Conservation (phyloP, 805 yeast genomes). For the Kodamaea kakaduensis region DNA sequence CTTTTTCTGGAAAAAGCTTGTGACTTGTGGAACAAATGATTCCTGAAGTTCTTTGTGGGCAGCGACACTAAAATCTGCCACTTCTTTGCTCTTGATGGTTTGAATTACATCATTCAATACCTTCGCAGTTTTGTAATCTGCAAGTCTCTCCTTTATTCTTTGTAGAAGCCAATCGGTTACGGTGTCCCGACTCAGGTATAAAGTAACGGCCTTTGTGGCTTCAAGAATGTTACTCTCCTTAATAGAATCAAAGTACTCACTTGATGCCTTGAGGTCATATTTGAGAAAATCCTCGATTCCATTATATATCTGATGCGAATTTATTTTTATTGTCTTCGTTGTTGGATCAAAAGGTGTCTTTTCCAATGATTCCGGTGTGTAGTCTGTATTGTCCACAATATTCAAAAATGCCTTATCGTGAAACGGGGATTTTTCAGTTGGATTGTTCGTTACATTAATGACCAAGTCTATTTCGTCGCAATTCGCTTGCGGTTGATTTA, state of each 20-base stretch:
- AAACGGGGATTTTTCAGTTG: conserved; percentile 3
- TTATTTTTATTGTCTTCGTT: conserved; percentile 29
- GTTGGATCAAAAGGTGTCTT: conserved; percentile 17
- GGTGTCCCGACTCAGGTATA: conserved; percentile 23
- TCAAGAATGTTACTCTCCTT: conserved; percentile 36
- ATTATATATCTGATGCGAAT: conserved; percentile 21
- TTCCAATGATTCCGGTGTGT: conserved; percentile 34
- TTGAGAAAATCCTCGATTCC: conserved; percentile 30
- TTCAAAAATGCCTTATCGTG: conserved; percentile 25
- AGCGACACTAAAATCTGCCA: conserved; percentile 25
- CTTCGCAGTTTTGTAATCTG: conserved; percentile 12
- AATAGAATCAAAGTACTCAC: conserved; percentile 25
- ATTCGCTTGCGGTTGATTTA: not conserved
- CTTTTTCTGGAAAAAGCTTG: conserved; percentile 24
- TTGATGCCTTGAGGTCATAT: conserved; percentile 30
- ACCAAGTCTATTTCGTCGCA: conserved; percentile 2
- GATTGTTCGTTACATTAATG: conserved; percentile 8
- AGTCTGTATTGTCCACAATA: conserved; percentile 36
- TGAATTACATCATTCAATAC: conserved; percentile 17
- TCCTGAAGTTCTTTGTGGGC: conserved; percentile 37
- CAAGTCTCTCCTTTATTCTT: conserved; percentile 12
- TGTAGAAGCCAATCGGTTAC: conserved; percentile 20
- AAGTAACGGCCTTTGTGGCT: conserved; percentile 27
- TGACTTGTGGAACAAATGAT: conserved; percentile 30
- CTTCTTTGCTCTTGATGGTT: conserved; percentile 20